These are phyloP conservation scores for Metschnikowia baotianmanensis DNA, from an alignment of 805 yeast genomes.

Conservation along the genomic window DNA sequence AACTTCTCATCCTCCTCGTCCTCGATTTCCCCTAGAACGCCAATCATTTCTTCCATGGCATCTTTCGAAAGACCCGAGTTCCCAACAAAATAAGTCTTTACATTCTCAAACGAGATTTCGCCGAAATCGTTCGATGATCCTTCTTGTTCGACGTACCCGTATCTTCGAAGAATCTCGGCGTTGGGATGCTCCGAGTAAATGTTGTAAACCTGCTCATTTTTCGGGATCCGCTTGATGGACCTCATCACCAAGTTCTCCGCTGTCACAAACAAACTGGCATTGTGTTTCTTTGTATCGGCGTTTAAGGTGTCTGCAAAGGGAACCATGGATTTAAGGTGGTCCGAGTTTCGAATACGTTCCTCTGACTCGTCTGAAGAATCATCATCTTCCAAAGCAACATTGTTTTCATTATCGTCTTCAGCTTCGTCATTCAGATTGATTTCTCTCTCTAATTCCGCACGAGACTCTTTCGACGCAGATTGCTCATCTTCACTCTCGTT, in stretches of 20 bases:
- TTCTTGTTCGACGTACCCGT: conserved; percentile 80
- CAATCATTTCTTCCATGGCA: conserved; percentile 36
- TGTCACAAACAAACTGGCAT: conserved; percentile 65
- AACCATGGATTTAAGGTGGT: conserved; percentile 76
- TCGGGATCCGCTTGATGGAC: conserved; percentile 55
- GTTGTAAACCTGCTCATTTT: conserved; percentile 78
- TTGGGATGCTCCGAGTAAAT: conserved; percentile 91
- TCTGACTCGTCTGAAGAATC: background rate
- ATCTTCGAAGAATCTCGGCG: conserved; percentile 83
- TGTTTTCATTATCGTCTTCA: background rate
- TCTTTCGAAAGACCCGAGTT: conserved; percentile 21
- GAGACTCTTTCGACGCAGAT: background rate
- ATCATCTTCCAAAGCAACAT: background rate
- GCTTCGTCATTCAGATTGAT: background rate
- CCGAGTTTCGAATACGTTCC: conserved; percentile 21
- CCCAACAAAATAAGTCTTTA: conserved; percentile 37
- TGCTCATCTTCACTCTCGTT: background rate
- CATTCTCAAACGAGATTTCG: conserved; percentile 54
- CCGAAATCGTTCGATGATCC: conserved; percentile 80
- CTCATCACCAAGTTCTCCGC: conserved; percentile 62
- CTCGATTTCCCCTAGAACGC: conserved; percentile 28
- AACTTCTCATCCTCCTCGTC: conserved; percentile 42
- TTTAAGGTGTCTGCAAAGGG: conserved; percentile 91
- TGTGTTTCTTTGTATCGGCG: conserved; percentile 73
- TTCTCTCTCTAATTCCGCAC: background rate